These are phyloP conservation scores for Exophiala spinifera DNA, from an alignment of 2,329 filamentous ascomycete genomes.

Conservation along the genomic window DNA sequence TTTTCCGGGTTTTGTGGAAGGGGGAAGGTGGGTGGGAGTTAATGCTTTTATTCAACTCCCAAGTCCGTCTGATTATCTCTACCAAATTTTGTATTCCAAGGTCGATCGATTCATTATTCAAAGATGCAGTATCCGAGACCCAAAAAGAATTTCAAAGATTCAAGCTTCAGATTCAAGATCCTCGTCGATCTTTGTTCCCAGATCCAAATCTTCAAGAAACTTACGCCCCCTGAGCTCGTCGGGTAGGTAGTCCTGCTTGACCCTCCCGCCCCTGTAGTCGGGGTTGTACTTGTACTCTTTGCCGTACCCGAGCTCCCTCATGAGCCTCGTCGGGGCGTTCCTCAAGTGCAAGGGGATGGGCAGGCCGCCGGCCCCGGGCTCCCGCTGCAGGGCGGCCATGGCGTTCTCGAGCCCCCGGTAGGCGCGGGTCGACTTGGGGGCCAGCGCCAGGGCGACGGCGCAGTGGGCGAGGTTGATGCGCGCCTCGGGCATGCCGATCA, in stretches of 20 bases:
- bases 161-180: slow-evolving; percentile 4
- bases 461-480: slow-evolving; percentile 88
- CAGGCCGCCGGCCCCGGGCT: slow-evolving; percentile 77
- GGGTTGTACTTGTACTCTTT: slow-evolving; percentile 96
- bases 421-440: slow-evolving; percentile 81
- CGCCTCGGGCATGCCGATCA: slow-evolving; percentile 92
- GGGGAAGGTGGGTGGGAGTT: too few relatives aligned
- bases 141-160: too few relatives aligned
- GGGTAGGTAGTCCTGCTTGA: slow-evolving; percentile 88
- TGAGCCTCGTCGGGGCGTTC: slow-evolving; percentile 86
- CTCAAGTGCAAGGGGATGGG: slow-evolving; percentile 83
- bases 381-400: slow-evolving; percentile 66
- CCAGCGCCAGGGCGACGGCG: slow-evolving; percentile 73
- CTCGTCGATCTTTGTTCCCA: slow-evolving; percentile 72
- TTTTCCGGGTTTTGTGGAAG: too few relatives aligned
- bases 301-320: slow-evolving; percentile 90
- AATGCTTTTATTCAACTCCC: too few relatives aligned
- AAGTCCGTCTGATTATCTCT: too few relatives aligned
- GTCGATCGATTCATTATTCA: too few relatives aligned
- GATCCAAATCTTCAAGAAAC: slow-evolving; percentile 76
- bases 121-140: too few relatives aligned
- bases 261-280: slow-evolving; percentile 76
- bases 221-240: slow-evolving; percentile 64
- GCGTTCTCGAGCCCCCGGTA: slow-evolving; percentile 82
- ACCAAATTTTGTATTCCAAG: too few relatives aligned